Evolutionary conservation across 2,329 filamentous ascomycete genomes (phyloP), one percentile per base, ranked within the genome.

Genomic region (Sporothrix brunneoviolacea): DNA sequence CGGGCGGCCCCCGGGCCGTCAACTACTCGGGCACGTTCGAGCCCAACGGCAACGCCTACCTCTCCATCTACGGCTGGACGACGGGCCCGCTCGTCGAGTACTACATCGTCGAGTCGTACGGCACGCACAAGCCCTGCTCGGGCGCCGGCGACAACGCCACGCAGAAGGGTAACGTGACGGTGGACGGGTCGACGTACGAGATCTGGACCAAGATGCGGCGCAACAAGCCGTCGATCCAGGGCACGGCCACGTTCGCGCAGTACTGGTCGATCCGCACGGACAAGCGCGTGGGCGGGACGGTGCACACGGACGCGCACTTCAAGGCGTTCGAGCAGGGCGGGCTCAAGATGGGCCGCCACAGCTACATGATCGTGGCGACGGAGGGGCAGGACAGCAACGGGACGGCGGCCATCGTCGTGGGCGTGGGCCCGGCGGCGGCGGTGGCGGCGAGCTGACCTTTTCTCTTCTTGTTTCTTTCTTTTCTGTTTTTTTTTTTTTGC

Each of bases 351-450:
- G 73, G 73, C 2, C 62, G 57, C 33, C 66, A 69, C 57, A 65
- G 74, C 59, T 76, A 75, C 62, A 68, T 70, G 67, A 74, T 76
- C 53, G 60, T 74, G 15, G 72, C 72, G 4, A 70, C 68, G 2
- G 72, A 75, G 59, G 70, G 70, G 4, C 72, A 77, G 62, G 67
- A 70, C 54, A 75, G 72, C 61, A 70, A 64, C 54, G 75, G 75
- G 10, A 68, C 65, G 36, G 65, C 74, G 41, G 64, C 61, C 33
- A 73, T 78, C 50, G 61, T 57, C 7, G 61, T 67, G 32, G 58
- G 58, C n/a, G 58, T 62, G 21, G 51, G 54, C 13, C 56, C 56
- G 53, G 55, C 30, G 28, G 10, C 16, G 18, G 28, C 7, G 16
- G 10, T 18, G 7, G 35, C 19, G 15, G 22, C n/a, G n/a, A n/a